A percentile compares a stretch with the other conserved stretches of the same genome.
Conservation (phyloP, 352 stramenopile genomes). For the Globisporangium solare region DNA sequence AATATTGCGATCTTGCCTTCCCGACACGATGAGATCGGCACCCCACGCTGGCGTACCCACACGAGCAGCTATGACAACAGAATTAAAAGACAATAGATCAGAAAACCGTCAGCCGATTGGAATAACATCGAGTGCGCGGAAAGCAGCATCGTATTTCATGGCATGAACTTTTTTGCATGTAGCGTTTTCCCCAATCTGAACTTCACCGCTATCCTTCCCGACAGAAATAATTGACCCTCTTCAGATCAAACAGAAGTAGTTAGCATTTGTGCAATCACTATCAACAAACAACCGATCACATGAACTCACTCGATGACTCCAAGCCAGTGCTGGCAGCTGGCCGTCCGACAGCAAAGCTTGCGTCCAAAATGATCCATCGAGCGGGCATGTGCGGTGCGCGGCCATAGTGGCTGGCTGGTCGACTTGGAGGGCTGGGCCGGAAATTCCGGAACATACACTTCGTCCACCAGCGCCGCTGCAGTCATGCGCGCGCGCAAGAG, state of each 20-base stretch:
- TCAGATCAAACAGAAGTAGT: background rate
- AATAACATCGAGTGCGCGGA: background rate
- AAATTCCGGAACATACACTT: too few relatives aligned
- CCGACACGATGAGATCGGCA: conserved; percentile 89
- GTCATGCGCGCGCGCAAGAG: too few relatives aligned
- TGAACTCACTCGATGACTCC: conserved; percentile 80
- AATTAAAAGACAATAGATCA: conserved; percentile 1
- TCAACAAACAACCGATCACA: conserved; percentile 6
- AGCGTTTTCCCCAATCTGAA: conserved; percentile 94
- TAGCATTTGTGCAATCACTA: background rate
- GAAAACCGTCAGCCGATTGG: conserved; percentile 2
- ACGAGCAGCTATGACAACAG: conserved; percentile 43
- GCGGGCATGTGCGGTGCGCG: too few relatives aligned
- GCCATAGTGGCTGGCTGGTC: too few relatives aligned
- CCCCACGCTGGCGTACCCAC: conserved; percentile 94
- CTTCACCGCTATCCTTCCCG: conserved; percentile 91
- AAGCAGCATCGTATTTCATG: conserved; percentile 57
- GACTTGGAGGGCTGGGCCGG: too few relatives aligned
- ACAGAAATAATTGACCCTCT: conserved; percentile 91
- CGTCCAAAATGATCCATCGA: too few relatives aligned
- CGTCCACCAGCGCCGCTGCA: too few relatives aligned
- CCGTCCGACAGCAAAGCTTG: too few relatives aligned
- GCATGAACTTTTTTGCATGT: conserved; percentile 86
- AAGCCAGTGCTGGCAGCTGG: too few relatives aligned
- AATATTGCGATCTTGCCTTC: conserved; percentile 93